Evolutionary conservation across 306 rosid species (phyloP).

Genomic region (Dryas drummondii): DNA sequence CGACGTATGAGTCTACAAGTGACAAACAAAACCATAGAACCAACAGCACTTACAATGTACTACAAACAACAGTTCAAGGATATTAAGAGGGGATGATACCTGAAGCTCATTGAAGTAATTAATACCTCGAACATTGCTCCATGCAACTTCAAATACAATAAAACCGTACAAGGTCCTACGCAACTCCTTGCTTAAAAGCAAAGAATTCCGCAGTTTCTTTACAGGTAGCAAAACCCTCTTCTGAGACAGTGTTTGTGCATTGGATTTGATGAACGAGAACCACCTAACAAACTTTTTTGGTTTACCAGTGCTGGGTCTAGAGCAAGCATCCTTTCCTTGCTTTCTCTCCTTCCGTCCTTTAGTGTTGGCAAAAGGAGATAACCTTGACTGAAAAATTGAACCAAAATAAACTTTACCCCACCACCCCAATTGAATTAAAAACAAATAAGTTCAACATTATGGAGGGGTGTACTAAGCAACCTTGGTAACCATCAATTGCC

Average conservation of each 20-base stretch:
- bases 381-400: slow-evolving; percentile 67
- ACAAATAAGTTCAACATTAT: background rate
- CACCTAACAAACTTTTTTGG: slow-evolving; percentile 53
- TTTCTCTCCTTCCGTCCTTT: slow-evolving; percentile 58
- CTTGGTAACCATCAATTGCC: slow-evolving; percentile 99
- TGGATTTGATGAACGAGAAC: slow-evolving; percentile 55
- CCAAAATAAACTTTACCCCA: background rate
- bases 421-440: background rate
- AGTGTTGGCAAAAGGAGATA: slow-evolving; percentile 84
- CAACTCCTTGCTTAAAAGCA: slow-evolving; percentile 65
- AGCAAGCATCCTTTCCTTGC: slow-evolving; percentile 45
- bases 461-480: slow-evolving; percentile 32
- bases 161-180: slow-evolving; percentile 81
- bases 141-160: slow-evolving; percentile 83
- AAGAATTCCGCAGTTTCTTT: slow-evolving; percentile 60
- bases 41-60: slow-evolving; percentile 21
- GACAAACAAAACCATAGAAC: slow-evolving; percentile 20
- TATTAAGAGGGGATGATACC: slow-evolving; percentile 41
- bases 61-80: slow-evolving; percentile 20
- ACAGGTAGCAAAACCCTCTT: slow-evolving; percentile 83
- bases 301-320: slow-evolving; percentile 38
- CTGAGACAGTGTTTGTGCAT: slow-evolving; percentile 50
- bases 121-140: slow-evolving; percentile 85
- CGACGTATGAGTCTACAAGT: slow-evolving; percentile 83
- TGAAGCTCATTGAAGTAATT: slow-evolving; percentile 94